A percentile compares a stretch with the other conserved stretches of the same genome.
phyloP scores from a whole-genome alignment of 305 asterid species.

The Fraxinus paxiana region DNA sequence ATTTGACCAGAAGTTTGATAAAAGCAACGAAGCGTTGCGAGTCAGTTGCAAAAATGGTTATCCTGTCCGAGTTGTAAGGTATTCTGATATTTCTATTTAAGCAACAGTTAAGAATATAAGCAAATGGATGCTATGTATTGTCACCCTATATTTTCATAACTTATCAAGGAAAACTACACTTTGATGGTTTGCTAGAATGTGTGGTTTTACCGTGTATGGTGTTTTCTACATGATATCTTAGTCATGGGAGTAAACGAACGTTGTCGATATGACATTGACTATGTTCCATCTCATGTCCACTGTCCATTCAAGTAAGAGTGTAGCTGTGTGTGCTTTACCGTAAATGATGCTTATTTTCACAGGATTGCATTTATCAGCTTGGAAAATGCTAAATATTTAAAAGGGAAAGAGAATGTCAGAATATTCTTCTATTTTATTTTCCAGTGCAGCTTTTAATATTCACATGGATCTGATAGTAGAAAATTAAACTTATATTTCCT shows the following conservation, averaged over 20 bases:
- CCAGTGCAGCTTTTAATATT: not conserved
- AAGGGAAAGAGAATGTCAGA: not conserved
- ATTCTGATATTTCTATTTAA: slow-evolving; percentile 18
- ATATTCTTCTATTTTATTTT: not conserved
- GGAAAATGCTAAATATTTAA: not conserved
- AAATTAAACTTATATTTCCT: not conserved
- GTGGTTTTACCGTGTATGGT: not conserved
- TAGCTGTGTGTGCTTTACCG: slow-evolving; percentile 8
- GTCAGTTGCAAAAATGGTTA: slow-evolving; percentile 76
- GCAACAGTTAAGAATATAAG: slow-evolving; percentile 1
- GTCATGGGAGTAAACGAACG: not conserved
- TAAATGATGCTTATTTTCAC: not conserved
- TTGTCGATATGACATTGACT: not conserved
- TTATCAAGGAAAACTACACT: not conserved
- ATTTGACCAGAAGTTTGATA: slow-evolving; percentile 61
- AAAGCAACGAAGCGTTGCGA: slow-evolving; percentile 69
- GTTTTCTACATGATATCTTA: not conserved
- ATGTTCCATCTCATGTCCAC: not conserved
- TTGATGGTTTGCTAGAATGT: not conserved
- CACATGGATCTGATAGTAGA: not conserved
- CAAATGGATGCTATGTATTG: not conserved
- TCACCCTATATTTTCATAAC: not conserved
- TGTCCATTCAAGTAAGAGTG: not conserved
- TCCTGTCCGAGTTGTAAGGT: slow-evolving; percentile 95
- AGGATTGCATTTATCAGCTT: not conserved